A percentile compares a stretch with the other conserved stretches of the same genome.
phyloP scores from a whole-genome alignment of 768 basidiomycete genomes.

The Podaxis pistillaris region DNA sequence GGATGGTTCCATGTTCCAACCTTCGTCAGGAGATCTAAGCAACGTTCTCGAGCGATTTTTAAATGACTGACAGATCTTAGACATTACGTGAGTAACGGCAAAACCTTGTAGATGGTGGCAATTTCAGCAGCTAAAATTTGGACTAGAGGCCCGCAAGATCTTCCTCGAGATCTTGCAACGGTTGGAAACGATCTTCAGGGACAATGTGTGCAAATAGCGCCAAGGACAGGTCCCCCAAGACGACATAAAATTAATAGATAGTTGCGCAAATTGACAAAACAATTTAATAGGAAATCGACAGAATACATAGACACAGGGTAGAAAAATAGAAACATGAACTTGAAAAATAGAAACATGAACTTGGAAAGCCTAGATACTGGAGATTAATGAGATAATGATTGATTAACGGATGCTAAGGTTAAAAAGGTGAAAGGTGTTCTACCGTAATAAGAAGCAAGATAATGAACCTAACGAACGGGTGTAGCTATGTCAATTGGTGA shows the following conservation, averaged over 20 bases:
- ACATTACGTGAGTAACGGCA: slow-evolving; percentile 7
- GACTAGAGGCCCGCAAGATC: slow-evolving; percentile 1
- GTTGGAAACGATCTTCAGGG: slow-evolving; percentile 10
- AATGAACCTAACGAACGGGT: slow-evolving; percentile 38
- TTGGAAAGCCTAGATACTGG: slow-evolving; percentile 30
- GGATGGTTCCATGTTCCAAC: background rate
- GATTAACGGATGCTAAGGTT: slow-evolving; percentile 25
- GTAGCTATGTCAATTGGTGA: slow-evolving; percentile 33
- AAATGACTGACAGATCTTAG: background rate
- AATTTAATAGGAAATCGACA: slow-evolving; percentile 19
- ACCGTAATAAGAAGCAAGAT: slow-evolving; percentile 38
- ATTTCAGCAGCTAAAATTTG: background rate
- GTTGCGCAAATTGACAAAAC: slow-evolving; percentile 9
- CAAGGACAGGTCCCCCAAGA: background rate
- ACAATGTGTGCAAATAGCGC: slow-evolving; percentile 3
- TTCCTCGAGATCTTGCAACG: slow-evolving; percentile 7
- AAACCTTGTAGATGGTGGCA: slow-evolving; percentile 4
- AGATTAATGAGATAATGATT: slow-evolving; percentile 40
- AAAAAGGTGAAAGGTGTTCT: slow-evolving; percentile 31
- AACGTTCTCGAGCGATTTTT: background rate
- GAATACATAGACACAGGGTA: slow-evolving; percentile 26
- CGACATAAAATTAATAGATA: slow-evolving; percentile 10
- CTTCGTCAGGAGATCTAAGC: background rate
- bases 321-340: slow-evolving; percentile 23
- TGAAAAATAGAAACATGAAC: slow-evolving; percentile 25